phyloP scores from a whole-genome alignment of 2,329 filamentous ascomycete genomes.

The Geoglossum cookeanum region DNA sequence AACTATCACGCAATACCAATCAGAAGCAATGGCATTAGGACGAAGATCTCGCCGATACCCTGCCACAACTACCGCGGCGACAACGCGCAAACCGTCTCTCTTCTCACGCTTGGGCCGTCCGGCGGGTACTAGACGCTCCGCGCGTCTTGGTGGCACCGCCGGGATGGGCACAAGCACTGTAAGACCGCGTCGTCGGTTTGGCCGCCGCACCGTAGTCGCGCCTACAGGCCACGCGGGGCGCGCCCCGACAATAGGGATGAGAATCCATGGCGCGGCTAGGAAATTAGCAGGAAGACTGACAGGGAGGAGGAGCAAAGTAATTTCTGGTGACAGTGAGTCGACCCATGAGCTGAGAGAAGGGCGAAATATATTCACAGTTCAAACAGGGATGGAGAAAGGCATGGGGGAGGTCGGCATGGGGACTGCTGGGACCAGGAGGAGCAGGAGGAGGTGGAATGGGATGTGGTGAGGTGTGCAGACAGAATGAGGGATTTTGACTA shows the following conservation, averaged over 20 bases:
- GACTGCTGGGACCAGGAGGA: neutral
- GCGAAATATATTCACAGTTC: neutral
- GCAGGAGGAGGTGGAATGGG: neutral
- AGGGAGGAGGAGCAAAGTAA: neutral
- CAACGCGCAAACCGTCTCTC: neutral
- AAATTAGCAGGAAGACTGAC: conserved; percentile 2
- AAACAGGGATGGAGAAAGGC: neutral
- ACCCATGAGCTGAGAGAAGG: neutral
- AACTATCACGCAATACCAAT: neutral
- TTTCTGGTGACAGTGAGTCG: neutral
- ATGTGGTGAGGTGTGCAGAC: neutral
- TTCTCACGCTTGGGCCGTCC: neutral
- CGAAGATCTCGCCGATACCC: neutral
- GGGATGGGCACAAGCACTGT: neutral
- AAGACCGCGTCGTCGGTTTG: neutral
- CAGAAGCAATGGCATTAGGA: neutral
- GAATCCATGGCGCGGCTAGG: neutral
- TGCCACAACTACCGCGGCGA: neutral
- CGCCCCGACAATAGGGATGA: neutral
- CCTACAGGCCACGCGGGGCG: too few relatives aligned
- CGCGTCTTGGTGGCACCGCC: neutral
- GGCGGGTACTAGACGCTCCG: neutral
- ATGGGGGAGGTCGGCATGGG: neutral
- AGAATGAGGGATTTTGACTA: too few relatives aligned
- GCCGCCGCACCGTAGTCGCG: neutral